Conservation (phyloP, 805 yeast genomes). For the Candida fluviatilis region DNA sequence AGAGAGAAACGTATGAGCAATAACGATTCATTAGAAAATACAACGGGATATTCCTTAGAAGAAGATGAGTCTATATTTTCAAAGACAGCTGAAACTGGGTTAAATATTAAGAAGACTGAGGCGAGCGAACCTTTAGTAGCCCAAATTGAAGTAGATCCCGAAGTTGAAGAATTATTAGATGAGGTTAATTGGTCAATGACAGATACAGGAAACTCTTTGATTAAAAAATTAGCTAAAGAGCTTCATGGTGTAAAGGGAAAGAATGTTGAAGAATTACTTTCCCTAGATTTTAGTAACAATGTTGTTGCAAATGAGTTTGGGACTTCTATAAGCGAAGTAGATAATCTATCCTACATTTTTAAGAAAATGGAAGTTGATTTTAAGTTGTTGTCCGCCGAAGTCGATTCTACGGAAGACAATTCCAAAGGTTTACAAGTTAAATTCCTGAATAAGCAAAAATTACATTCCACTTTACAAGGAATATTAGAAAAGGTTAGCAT, state of each 20-base stretch:
- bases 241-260: slow-evolving; percentile 59
- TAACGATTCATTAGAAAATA: neutral
- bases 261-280: slow-evolving; percentile 47
- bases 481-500: slow-evolving; percentile 68
- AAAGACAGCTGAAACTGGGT: slow-evolving; percentile 9
- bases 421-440: slow-evolving; percentile 81
- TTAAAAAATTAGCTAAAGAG: slow-evolving; percentile 55
- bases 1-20: neutral
- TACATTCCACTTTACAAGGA: slow-evolving; percentile 66
- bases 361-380: slow-evolving; percentile 38
- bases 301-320: slow-evolving; percentile 28
- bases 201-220: slow-evolving; percentile 59
- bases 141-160: slow-evolving; percentile 34
- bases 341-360: slow-evolving; percentile 33
- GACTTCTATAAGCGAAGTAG: slow-evolving; percentile 31
- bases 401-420: slow-evolving; percentile 66
- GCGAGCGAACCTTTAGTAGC: neutral
- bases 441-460: slow-evolving; percentile 72
- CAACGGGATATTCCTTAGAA: slow-evolving; percentile 10
- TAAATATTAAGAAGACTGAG: slow-evolving; percentile 12
- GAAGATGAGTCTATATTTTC: slow-evolving; percentile 10
- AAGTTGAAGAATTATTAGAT: slow-evolving; percentile 64
- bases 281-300: slow-evolving; percentile 32
- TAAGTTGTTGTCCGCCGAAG: slow-evolving; percentile 52
- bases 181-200: slow-evolving; percentile 73